A percentile compares a stretch with the other conserved stretches of the same genome.
Evolutionary conservation across 192 early-diverging fungal species (phyloP).

Genomic region (Chytriomyces hyalinus): DNA sequence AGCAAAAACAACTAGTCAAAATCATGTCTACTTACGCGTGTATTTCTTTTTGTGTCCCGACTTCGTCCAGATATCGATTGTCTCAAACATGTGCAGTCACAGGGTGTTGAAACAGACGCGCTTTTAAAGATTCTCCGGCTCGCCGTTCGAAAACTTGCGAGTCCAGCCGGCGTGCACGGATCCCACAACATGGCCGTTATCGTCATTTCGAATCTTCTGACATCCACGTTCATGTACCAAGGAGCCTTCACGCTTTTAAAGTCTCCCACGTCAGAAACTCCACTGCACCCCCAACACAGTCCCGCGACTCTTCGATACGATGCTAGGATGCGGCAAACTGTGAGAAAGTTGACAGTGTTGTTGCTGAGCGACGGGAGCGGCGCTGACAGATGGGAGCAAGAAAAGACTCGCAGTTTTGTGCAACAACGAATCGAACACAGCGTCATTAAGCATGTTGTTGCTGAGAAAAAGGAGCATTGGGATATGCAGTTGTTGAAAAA

Average conservation of each 20-base stretch:
- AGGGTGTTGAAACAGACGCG: conserved; percentile 10
- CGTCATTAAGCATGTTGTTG: conserved; percentile 2
- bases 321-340: conserved; percentile 4
- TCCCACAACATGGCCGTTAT: conserved; percentile 23
- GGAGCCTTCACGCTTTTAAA: conserved; percentile 2
- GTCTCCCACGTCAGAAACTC: neutral
- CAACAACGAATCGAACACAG: conserved; percentile 29
- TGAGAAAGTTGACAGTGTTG: conserved; percentile 1
- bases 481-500: neutral
- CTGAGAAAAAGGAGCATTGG: neutral
- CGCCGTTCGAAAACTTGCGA: conserved; percentile 20
- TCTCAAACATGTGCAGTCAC: conserved; percentile 9
- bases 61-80: conserved; percentile 15
- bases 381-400: conserved; percentile 9
- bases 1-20: no score
- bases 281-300: neutral
- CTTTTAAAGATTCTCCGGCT: conserved; percentile 21
- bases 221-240: conserved; percentile 20
- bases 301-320: conserved; percentile 10
- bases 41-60: no score
- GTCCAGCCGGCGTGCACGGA: neutral
- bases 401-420: conserved; percentile 27
- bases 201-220: conserved; percentile 29
- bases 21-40: no score
- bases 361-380: neutral